Evolutionary conservation across 192 early-diverging fungal genomes (phyloP), one percentile per base, ranked within the genome.

Genomic region (Rhizophlyctis rosea): DNA sequence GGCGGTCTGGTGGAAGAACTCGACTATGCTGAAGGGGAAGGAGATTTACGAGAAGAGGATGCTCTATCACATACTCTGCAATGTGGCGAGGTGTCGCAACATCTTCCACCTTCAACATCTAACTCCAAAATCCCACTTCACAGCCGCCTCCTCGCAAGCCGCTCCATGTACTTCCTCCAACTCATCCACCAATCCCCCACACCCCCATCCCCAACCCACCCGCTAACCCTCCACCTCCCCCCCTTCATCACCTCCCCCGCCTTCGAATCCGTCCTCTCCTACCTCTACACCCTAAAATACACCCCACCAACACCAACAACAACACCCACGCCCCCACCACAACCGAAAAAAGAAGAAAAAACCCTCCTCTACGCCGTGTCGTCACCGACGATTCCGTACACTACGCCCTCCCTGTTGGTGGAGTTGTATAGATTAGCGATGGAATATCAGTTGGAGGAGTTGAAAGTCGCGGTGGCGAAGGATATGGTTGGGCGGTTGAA

Each of bases 231-330:
- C 39, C 9, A 9, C 25, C 50, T 52, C 7, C 50, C 50, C 9
- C 5, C n/a, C 13, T 23, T 28, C 24, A 52, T 52, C 50, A 23
- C 50, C 50, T 7, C 50, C 11, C 50, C 50, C 14, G 5, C 50
- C 14, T 9, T 52, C 50, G 50, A 52, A 52, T 23, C 50, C 24
- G 11, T 52, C n/a, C 50, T 52, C 50, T 23, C 14, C 11, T 52
- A 52, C 24, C 50, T 52, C n/a, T 52, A 52, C 25, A 27, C 14
- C 9, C 5, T 5, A 7, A 9, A 52, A 23, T 52, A 23, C 50
- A 52, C 50, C 9, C n/a, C 25, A 52, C 25, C 50, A 52, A 52
- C 24, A 52, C n/a, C 50, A 7, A 5, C 50, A 52, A 52, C 24
- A 52, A 5, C 50, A 7, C n/a, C 50, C 5, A 24, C 13, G 7